phyloP scores from a whole-genome alignment of 441 rosid genomes.

The Iberis amara region DNA sequence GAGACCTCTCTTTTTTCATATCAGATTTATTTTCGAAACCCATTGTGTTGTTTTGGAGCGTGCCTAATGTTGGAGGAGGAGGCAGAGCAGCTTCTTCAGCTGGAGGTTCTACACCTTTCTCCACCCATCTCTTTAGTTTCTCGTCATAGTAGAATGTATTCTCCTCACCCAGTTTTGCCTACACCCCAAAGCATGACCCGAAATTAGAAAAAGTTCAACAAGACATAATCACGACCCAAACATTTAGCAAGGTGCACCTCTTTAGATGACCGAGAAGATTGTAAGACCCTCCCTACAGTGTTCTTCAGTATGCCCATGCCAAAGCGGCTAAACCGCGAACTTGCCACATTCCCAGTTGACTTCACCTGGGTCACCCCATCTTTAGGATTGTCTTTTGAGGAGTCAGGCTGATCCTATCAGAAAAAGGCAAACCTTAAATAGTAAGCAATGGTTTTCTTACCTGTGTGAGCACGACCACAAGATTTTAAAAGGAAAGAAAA shows the following conservation, averaged over 20 bases:
- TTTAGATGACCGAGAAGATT: slow-evolving; percentile 55
- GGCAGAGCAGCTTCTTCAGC: slow-evolving; percentile 71
- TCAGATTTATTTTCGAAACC: slow-evolving; percentile 66
- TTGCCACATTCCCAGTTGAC: slow-evolving; percentile 43
- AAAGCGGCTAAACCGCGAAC: slow-evolving; percentile 76
- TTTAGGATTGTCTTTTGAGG: slow-evolving; percentile 40
- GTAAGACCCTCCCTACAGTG: slow-evolving; percentile 80
- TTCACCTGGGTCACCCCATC: slow-evolving; percentile 48
- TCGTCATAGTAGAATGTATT: slow-evolving; percentile 90
- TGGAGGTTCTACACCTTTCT: slow-evolving; percentile 83
- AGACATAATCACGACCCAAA: slow-evolving; percentile 10
- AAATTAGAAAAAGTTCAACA: slow-evolving; percentile 18
- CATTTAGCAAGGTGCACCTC: slow-evolving; percentile 46
- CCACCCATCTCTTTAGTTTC: slow-evolving; percentile 97
- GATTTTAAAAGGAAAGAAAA: not conserved
- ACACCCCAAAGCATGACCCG: slow-evolving; percentile 26
- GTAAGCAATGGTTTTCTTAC: not conserved
- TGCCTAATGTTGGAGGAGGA: slow-evolving; percentile 76
- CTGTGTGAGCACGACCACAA: slow-evolving; percentile 5
- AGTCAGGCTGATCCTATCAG: slow-evolving; percentile 44
- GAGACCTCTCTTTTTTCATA: slow-evolving; percentile 18
- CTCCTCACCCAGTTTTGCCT: slow-evolving; percentile 92
- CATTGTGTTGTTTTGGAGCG: slow-evolving; percentile 56
- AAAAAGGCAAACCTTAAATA: slow-evolving; percentile 1
- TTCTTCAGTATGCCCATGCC: slow-evolving; percentile 67